Base-by-base conservation (phyloP, 2,329 filamentous ascomycete species). In the Tympanopsis confertula region DNA sequence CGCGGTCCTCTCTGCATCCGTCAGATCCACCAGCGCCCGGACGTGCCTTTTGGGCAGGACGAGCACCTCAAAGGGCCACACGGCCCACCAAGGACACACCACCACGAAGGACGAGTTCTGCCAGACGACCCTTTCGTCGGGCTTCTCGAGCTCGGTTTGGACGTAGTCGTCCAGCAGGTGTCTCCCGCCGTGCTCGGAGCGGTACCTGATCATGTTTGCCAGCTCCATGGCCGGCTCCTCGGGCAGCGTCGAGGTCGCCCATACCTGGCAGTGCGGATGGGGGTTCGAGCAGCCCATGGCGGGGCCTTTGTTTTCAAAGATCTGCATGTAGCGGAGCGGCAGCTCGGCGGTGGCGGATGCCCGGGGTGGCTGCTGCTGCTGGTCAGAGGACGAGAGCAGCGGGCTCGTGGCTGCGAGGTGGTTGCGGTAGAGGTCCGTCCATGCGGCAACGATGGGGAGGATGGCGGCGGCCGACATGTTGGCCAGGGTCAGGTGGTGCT, bases 221-320 rank as follows among this genome's bases (percentile, higher is more conserved):
- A 94, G 63, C 59, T 98, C 91, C 30, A 82, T 73, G 1, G 71
- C 74, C 0, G 86, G 86, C 59, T 98, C 91, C 55, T 96, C 88
- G 0, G 91, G 91, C 47, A 95, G 65, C 5, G 79, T 82, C 17
- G 86, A 94, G 0, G 88, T 94, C 2, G 86, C 91, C 91, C 91
- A 98, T 44, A 95, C 71, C 58, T 98, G 91, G 41, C 91, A 89
- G 61, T 98, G 91, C 1, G 91, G 91, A 57, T 98, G 91, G 1
- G 91, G 91, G 57, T 98, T 98, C 2, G 89, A 96, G 66, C 91
- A 98, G 37, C 91, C 91, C 91, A 98, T 98, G 10, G 89, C 86
- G 1, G 84, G 78, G 37, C 91, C 91, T 63, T 98, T 98, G 68
- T 98, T 98, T 64, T 98, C 91, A 45, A 98, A 98, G 45, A 98